Evolutionary conservation across 2,329 filamentous ascomycete species (phyloP), one percentile per base, ranked within the genome.

Genomic region (Microdochium nivale): DNA sequence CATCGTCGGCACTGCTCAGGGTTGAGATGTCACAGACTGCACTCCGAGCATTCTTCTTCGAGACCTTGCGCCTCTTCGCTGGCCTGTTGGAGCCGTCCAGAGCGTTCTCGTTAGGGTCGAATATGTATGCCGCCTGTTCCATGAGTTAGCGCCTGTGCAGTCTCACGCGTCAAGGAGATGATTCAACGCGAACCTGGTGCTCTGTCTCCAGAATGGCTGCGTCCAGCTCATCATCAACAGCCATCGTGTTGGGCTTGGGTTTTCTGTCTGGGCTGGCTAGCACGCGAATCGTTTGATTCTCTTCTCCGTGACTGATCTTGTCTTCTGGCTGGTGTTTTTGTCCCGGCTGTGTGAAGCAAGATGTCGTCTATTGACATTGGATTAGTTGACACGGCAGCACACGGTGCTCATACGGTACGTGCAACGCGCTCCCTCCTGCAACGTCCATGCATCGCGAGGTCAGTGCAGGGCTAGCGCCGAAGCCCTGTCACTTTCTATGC

Each of bases 61-160:
- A 72, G 8, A 80, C 69, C 61, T 77, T 82, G 51, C 81, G 75
- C 52, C 77, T 73, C 63, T 87, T 87, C 33, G 74, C 62, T 25
- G 81, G 77, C 37, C 78, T 73, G 49, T 57, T 51, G 30, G 57
- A 47, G 14, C 56, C 54, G 23, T 58, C 60, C 37, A 62, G 44
- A 27, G 68, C 64, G 52, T 71, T 19, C 3, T 44, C 67, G 46
- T 74, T 66, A 53, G 81, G 77, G 53, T 77, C 73, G 65, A 84
- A 86, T 56, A 86, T 68, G 63, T 83, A 86, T 52, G 81, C 80
- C 47, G 76, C 76, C 82, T 86, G 61, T 33, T 40, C 19, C 27
- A 30, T 47, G 4, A 35, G 46, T 47, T 14, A 49, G 30, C 21
- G 16, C 13, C n/a, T 19, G 32, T 14, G 24, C 24, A 30, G 25